Evolutionary conservation across 2,329 filamentous ascomycete species (phyloP).

Genomic region (Colletotrichum sp.): DNA sequence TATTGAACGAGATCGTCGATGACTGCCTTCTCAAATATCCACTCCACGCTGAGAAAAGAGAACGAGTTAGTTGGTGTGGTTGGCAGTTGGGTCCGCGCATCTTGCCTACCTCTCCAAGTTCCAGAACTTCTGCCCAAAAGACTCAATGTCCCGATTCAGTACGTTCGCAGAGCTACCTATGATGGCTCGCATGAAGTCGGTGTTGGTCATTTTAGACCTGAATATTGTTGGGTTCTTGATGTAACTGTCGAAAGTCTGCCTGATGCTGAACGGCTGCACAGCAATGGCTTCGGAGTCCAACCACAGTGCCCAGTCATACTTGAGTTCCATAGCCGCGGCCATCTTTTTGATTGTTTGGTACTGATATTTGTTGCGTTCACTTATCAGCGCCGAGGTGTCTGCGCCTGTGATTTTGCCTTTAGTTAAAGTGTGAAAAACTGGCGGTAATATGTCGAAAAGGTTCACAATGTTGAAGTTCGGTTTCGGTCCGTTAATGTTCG

Average conservation of each 20-base stretch:
- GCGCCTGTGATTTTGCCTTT: background rate
- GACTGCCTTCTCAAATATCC: background rate
- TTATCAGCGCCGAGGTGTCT: background rate
- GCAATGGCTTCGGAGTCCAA: constrained; percentile 10
- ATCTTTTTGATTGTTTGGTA: constrained; percentile 15
- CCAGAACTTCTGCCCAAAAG: background rate
- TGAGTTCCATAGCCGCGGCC: background rate
- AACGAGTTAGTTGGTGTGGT: background rate
- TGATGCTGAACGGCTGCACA: constrained; percentile 3
- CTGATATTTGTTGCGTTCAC: background rate
- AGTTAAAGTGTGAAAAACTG: background rate
- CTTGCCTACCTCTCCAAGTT: constrained; percentile 1
- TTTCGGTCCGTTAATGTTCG: background rate
- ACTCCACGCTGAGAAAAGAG: background rate
- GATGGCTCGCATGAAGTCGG: background rate
- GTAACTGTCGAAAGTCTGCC: background rate
- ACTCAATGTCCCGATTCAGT: background rate
- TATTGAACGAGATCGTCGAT: background rate
- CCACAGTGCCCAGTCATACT: constrained; percentile 12
- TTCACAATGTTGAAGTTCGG: background rate
- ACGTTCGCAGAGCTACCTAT: background rate
- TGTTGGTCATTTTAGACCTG: background rate
- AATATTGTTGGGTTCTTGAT: background rate
- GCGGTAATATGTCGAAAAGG: constrained; percentile 2
- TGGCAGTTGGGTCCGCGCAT: background rate